A percentile compares a stretch with the other conserved stretches of the same genome.
Evolutionary conservation across 1,284 basidiomycete species (phyloP).

Genomic region (Fomitopsis palustris): DNA sequence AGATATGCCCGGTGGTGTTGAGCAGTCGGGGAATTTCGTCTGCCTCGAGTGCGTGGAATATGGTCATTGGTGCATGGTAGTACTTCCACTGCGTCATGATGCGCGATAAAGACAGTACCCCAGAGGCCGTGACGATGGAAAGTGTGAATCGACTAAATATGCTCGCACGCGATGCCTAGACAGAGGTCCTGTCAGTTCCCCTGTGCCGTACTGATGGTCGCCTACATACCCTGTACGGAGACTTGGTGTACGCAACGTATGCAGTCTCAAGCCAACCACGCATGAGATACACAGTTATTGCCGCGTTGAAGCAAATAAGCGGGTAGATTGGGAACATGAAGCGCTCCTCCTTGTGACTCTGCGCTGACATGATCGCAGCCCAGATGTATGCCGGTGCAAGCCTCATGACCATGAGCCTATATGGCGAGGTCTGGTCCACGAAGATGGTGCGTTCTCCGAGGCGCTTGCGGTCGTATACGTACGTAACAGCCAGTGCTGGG

Average conservation of each 20-base stretch:
- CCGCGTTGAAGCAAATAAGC: conserved; percentile 91
- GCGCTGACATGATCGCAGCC: conserved; percentile 74
- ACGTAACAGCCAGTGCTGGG: conserved; percentile 79
- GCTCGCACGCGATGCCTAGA: conserved; percentile 70
- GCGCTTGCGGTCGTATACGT: conserved; percentile 71
- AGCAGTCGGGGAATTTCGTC: conserved; percentile 81
- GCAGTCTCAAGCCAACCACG: conserved; percentile 83
- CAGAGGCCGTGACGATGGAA: conserved; percentile 60
- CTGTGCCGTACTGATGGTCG: conserved; percentile 1
- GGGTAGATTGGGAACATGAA: conserved; percentile 98
- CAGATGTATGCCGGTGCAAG: conserved; percentile 89
- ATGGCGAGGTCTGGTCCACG: conserved; percentile 71
- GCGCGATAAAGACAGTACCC: conserved; percentile 74
- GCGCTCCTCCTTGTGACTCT: conserved; percentile 96
- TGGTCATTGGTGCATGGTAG: conserved; percentile 87
- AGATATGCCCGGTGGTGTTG: conserved; percentile 62
- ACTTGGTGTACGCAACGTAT: conserved; percentile 74
- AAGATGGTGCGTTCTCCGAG: conserved; percentile 61
- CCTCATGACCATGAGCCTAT: conserved; percentile 70
- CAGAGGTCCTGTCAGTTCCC: conserved; percentile 3
- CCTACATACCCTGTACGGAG: conserved; percentile 72
- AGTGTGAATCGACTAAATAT: conserved; percentile 80
- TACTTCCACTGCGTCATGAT: conserved; percentile 82
- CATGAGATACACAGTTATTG: conserved; percentile 77
- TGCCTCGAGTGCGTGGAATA: conserved; percentile 72